Percentiles rank a stretch among this genome's conserved stretches.
Evolutionary conservation across 192 early-diverging fungal species (phyloP).

Genomic region (Coemansia sp.): DNA sequence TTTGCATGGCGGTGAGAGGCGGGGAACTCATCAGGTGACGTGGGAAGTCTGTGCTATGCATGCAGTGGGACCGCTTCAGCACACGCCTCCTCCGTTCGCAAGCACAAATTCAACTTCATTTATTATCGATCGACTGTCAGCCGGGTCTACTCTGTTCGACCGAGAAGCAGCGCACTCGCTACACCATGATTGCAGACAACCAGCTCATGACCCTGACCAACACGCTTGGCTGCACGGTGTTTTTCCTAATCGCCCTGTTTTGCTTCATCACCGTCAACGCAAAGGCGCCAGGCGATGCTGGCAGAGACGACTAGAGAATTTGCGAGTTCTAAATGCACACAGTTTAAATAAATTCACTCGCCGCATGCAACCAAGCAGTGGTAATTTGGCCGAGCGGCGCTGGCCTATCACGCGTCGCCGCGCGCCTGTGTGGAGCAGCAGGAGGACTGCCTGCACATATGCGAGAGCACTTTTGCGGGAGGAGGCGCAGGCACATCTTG

Average conservation of each 20-base stretch:
- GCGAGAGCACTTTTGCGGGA: too few species aligned
- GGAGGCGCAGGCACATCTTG: too few species aligned
- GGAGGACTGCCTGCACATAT: too few species aligned
- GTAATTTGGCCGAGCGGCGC: neutral
- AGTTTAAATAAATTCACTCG: too few species aligned
- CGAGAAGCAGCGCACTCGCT: neutral
- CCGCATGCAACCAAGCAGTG: too few species aligned
- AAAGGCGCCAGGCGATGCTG: neutral
- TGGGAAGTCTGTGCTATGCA: too few species aligned
- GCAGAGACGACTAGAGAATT: neutral
- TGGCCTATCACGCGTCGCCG: neutral
- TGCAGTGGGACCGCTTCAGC: too few species aligned
- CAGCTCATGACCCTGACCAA: constrained; percentile 50
- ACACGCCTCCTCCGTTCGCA: too few species aligned
- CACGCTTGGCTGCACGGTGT: constrained; percentile 39
- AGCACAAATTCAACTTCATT: too few species aligned
- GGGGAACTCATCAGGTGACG: too few species aligned
- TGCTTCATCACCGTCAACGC: constrained; percentile 40
- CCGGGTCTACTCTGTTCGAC: neutral
- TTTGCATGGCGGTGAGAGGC: too few species aligned
- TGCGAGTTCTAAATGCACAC: neutral
- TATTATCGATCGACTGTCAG: neutral
- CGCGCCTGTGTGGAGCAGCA: too few species aligned
- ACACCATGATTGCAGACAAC: constrained; percentile 43
- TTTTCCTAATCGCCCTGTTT: constrained; percentile 47